phyloP scores from a whole-genome alignment of 139 green algal species.

The Chlamydomonas applanata region DNA sequence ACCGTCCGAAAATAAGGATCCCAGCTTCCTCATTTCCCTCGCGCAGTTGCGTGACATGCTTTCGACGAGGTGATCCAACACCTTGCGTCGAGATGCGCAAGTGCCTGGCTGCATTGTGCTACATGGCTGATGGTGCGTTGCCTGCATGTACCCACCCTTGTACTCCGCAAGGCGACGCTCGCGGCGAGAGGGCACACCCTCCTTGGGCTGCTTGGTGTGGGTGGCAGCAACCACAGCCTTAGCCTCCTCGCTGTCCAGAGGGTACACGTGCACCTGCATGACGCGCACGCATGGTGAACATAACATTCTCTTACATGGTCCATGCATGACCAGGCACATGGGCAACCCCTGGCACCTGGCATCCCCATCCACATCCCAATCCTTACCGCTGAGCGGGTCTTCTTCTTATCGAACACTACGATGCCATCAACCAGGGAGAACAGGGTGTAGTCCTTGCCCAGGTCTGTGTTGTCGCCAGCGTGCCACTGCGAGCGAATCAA shows the following conservation, averaged over 20 bases:
- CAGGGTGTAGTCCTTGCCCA: conserved; percentile 93
- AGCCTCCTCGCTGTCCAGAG: conserved; percentile 50
- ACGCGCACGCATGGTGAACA: background rate
- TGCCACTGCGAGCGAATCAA: conserved; percentile 61
- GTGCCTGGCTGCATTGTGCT: too few relatives aligned
- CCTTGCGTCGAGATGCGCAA: too few relatives aligned
- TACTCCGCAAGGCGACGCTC: conserved; percentile 23
- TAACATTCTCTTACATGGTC: conserved; percentile 20
- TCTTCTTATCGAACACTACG: conserved; percentile 84
- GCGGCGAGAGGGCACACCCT: conserved; percentile 38
- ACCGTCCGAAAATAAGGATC: too few relatives aligned
- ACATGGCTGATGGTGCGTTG: too few relatives aligned
- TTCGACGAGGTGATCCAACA: too few relatives aligned
- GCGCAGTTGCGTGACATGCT: too few relatives aligned
- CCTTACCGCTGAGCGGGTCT: conserved; percentile 32
- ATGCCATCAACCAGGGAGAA: conserved; percentile 85
- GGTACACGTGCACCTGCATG: conserved; percentile 56
- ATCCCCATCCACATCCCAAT: background rate
- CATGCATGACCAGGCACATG: conserved; percentile 7
- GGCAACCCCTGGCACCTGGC: background rate
- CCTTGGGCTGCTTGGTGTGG: conserved; percentile 51
- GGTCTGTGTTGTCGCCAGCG: conserved; percentile 80
- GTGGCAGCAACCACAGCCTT: conserved; percentile 31
- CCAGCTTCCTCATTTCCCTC: too few relatives aligned
- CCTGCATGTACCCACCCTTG: too few relatives aligned